phyloP scores from a whole-genome alignment of 768 basidiomycete genomes.

The Daedaleopsis nitida region DNA sequence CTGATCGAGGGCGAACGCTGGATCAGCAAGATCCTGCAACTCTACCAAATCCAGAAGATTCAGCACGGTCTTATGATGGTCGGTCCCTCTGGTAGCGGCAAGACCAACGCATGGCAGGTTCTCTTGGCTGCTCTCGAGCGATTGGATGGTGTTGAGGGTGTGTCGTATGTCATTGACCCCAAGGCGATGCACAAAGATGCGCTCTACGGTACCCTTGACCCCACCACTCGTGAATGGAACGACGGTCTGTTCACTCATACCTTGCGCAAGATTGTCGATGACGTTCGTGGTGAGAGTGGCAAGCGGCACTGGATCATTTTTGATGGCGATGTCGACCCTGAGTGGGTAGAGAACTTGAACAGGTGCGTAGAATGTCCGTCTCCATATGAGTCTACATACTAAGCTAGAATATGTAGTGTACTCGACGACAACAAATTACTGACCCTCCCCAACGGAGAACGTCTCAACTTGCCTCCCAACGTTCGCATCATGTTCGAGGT shows the following conservation, averaged over 20 bases:
- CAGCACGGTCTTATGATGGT: conserved; percentile 99
- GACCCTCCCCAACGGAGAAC: conserved; percentile 96
- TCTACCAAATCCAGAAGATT: conserved; percentile 99
- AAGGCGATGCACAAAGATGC: conserved; percentile 99
- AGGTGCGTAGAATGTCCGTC: conserved; percentile 56
- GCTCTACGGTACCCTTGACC: conserved; percentile 94
- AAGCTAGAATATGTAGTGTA: conserved; percentile 59
- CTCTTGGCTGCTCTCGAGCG: conserved; percentile 88
- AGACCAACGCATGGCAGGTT: conserved; percentile 97
- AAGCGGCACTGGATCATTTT: conserved; percentile 99
- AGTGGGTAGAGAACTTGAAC: conserved; percentile 99
- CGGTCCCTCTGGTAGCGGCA: conserved; percentile 94
- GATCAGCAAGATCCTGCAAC: conserved; percentile 93
- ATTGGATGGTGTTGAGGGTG: conserved; percentile 89
- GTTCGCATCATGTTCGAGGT: conserved; percentile 99
- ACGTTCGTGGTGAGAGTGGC: conserved; percentile 94
- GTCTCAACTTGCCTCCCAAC: conserved; percentile 93
- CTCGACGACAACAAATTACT: conserved; percentile 98
- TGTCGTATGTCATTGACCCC: conserved; percentile 96
- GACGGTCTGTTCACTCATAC: conserved; percentile 99
- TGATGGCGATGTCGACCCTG: conserved; percentile 98
- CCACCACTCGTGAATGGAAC: conserved; percentile 98
- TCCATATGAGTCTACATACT: background rate
- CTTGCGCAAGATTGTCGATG: conserved; percentile 95
- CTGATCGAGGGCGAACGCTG: conserved; percentile 87